These are phyloP conservation scores for Sugiyamaella castrensis DNA, from an alignment of 1,139 yeast genomes.

Conservation along the genomic window DNA sequence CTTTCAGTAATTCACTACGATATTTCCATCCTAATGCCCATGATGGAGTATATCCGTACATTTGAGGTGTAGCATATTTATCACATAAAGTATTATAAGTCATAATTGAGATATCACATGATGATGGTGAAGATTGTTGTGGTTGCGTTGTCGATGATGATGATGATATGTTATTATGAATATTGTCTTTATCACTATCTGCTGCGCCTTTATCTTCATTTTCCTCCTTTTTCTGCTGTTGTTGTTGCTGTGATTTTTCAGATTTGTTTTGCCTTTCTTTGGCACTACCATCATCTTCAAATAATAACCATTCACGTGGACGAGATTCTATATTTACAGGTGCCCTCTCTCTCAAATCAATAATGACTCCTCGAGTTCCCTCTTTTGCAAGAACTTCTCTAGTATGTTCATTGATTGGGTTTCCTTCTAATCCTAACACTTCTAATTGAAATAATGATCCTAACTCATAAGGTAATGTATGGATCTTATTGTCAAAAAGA, in stretches of 20 bases:
- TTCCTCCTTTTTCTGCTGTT: background rate
- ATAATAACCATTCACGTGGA: conserved; percentile 77
- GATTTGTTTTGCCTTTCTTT: background rate
- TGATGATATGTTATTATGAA: conserved; percentile 17
- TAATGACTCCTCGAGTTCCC: conserved; percentile 81
- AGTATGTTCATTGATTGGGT: conserved; percentile 66
- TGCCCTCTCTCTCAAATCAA: conserved; percentile 76
- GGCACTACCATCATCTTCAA: conserved; percentile 47
- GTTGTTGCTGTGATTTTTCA: background rate
- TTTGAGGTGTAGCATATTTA: conserved; percentile 86
- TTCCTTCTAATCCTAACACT: conserved; percentile 91
- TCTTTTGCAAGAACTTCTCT: conserved; percentile 70
- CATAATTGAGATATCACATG: conserved; percentile 61
- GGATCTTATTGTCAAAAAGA: conserved; percentile 81
- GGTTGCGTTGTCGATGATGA: conserved; percentile 8
- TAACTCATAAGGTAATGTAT: conserved; percentile 74
- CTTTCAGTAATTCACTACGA: conserved; percentile 69
- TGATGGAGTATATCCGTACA: conserved; percentile 92
- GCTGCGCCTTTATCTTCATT: conserved; percentile 29
- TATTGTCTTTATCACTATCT: conserved; percentile 27
- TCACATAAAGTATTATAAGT: conserved; percentile 93
- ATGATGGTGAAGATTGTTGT: background rate
- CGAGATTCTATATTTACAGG: conserved; percentile 63
- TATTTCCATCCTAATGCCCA: conserved; percentile 98
- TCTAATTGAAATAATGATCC: conserved; percentile 84